Conservation (phyloP, 495 filamentous ascomycete genomes). For the Aspergillus hancockii region DNA sequence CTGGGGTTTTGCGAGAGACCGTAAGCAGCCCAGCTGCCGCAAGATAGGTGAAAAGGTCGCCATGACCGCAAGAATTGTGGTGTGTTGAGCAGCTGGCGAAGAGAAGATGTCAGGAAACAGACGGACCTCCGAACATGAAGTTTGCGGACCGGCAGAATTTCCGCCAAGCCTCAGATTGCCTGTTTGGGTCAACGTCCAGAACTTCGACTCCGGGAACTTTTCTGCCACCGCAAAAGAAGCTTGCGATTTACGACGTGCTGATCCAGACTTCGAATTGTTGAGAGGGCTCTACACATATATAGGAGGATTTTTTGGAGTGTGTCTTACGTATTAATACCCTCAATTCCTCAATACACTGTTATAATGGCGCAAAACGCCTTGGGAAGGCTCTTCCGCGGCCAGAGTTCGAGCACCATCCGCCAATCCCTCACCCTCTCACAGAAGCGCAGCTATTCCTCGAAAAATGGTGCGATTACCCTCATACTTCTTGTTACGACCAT, state of each 20-base stretch:
- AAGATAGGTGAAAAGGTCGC: conserved; percentile 55
- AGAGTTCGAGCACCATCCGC: conserved; percentile 31
- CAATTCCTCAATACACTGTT: neutral
- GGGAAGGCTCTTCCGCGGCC: conserved; percentile 40
- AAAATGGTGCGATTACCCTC: conserved; percentile 29
- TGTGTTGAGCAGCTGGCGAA: conserved; percentile 6
- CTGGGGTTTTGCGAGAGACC: conserved; percentile 51
- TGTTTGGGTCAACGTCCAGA: conserved; percentile 15
- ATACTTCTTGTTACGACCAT: neutral
- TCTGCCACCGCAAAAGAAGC: conserved; percentile 19
- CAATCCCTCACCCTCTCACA: conserved; percentile 36
- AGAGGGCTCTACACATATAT: neutral
- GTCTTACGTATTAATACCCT: neutral
- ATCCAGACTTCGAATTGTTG: conserved; percentile 8
- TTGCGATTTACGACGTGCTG: conserved; percentile 1
- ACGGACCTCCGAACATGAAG: conserved; percentile 9
- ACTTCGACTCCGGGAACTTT: conserved; percentile 22
- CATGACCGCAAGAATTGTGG: conserved; percentile 42
- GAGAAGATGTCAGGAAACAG: conserved; percentile 1
- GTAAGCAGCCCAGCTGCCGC: conserved; percentile 70
- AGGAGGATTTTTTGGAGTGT: neutral
- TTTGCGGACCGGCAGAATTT: conserved; percentile 43
- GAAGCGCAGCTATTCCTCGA: conserved; percentile 33
- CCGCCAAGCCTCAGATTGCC: conserved; percentile 39
- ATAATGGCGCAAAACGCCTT: conserved; percentile 43